phyloP scores from a whole-genome alignment of 2,329 filamentous ascomycete species.

The Emmonsiellopsis sp. region DNA sequence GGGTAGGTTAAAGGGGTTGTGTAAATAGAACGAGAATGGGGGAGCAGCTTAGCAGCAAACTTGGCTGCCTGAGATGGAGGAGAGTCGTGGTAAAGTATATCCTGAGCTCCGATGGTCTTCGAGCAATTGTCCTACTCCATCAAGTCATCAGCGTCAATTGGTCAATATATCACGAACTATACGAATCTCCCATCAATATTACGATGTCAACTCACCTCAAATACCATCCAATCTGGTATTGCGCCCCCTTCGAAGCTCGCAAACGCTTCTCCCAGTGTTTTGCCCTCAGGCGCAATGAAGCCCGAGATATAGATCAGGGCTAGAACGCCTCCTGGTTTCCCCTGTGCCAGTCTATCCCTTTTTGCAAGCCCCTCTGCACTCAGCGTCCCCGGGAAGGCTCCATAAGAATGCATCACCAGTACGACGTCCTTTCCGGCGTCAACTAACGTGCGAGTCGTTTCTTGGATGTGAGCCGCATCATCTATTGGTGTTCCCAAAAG shows the following conservation, averaged over 20 bases:
- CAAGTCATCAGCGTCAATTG: not conserved
- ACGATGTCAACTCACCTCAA: not conserved
- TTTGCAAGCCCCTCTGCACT: slow-evolving; percentile 20
- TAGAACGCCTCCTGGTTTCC: slow-evolving; percentile 25
- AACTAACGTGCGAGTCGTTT: slow-evolving; percentile 15
- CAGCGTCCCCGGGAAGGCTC: slow-evolving; percentile 23
- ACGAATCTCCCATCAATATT: too few relatives aligned
- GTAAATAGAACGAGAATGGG: slow-evolving; percentile 21
- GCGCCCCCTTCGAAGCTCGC: not conserved
- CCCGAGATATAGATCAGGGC: slow-evolving; percentile 18
- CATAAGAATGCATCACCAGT: slow-evolving; percentile 29
- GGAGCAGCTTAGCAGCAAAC: slow-evolving; percentile 15
- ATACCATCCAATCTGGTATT: not conserved
- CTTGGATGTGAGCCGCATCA: slow-evolving; percentile 23
- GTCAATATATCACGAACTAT: not conserved
- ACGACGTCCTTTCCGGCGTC: slow-evolving; percentile 26
- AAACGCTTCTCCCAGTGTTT: not conserved
- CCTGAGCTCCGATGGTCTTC: not conserved
- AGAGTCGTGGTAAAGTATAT: slow-evolving; percentile 24
- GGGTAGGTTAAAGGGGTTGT: slow-evolving; percentile 18
- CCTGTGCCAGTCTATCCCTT: slow-evolving; percentile 17
- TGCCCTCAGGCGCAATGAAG: not conserved
- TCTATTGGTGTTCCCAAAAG: slow-evolving; percentile 22
- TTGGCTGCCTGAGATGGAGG: slow-evolving; percentile 15
- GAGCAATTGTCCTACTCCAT: not conserved